These are phyloP conservation scores for Solanum medicagineum DNA, from an alignment of 257 asterid species.

Conservation along the genomic window DNA sequence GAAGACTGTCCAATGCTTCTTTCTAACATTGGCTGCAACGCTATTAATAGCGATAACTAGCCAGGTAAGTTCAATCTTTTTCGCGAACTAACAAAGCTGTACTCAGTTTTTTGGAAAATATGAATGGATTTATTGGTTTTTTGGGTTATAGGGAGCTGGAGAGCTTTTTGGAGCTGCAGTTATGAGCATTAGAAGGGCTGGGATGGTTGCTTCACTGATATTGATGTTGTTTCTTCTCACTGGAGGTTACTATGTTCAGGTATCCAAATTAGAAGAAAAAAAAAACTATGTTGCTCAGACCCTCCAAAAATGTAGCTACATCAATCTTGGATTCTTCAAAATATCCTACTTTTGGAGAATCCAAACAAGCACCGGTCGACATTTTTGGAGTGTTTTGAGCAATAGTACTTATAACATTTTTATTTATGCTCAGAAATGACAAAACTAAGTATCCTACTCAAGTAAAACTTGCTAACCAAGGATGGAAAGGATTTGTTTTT, in stretches of 20 bases:
- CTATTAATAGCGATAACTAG: conserved; percentile 66
- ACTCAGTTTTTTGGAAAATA: neutral
- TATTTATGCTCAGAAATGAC: neutral
- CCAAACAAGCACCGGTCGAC: neutral
- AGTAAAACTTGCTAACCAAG: neutral
- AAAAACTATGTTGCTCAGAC: neutral
- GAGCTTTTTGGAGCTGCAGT: conserved; percentile 91
- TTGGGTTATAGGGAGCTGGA: conserved; percentile 71
- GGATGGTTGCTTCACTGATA: conserved; percentile 79
- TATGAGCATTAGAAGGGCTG: conserved; percentile 77
- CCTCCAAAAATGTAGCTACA: neutral
- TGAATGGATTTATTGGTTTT: neutral
- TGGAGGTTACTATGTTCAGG: conserved; percentile 97
- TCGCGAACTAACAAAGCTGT: neutral
- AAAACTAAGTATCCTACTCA: neutral
- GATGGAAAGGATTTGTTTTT: neutral
- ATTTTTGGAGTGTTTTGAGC: neutral
- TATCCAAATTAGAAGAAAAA: neutral
- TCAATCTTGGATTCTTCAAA: neutral
- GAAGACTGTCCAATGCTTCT: conserved; percentile 57
- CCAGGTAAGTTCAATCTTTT: conserved; percentile 38
- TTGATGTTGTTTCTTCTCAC: conserved; percentile 95
- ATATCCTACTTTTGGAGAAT: neutral
- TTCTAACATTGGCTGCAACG: conserved; percentile 49
- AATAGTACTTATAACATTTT: neutral